These are phyloP conservation scores for Pseudomassariella vexata DNA, from an alignment of 2,329 filamentous ascomycete genomes.

Conservation along the genomic window DNA sequence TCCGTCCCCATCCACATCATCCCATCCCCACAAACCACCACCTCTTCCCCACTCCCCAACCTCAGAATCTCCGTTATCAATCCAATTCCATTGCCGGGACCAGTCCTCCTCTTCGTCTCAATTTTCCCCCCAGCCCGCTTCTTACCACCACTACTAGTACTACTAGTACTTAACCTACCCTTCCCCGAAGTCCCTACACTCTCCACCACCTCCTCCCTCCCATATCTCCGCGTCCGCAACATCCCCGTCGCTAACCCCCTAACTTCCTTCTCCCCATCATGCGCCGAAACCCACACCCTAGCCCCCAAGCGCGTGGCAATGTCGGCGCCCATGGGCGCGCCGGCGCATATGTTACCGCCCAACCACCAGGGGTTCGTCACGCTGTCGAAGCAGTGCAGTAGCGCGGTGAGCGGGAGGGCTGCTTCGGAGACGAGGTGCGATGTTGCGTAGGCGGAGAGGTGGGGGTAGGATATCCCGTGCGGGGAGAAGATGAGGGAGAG, in stretches of 20 bases:
- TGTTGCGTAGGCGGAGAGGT: conserved; percentile 49
- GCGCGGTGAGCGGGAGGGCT: conserved; percentile 55
- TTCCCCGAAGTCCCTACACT: conserved; percentile 12
- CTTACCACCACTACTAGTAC: too few relatives aligned
- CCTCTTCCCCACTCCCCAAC: conserved; percentile 36
- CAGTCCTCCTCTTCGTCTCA: too few relatives aligned
- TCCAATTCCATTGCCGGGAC: conserved; percentile 1
- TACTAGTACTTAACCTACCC: too few relatives aligned
- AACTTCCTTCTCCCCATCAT: conserved; percentile 54
- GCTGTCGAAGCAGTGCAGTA: conserved; percentile 59
- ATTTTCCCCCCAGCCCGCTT: too few relatives aligned
- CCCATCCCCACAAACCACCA: conserved; percentile 34
- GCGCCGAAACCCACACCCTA: conserved; percentile 54
- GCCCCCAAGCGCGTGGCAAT: conserved; percentile 49
- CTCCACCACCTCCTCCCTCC: conserved; percentile 36
- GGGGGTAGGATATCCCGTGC: conserved; percentile 51
- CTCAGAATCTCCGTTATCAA: conserved; percentile 34
- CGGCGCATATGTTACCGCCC: conserved; percentile 52
- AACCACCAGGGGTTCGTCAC: conserved; percentile 57
- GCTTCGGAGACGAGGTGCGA: conserved; percentile 50
- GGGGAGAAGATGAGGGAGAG: conserved; percentile 61
- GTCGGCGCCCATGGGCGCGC: conserved; percentile 50
- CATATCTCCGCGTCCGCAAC: conserved; percentile 40
- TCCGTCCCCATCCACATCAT: conserved; percentile 17
- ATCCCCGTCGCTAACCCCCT: conserved; percentile 44